Conservation (phyloP, 768 basidiomycete genomes). For the Rhizopogon salebrosus region DNA sequence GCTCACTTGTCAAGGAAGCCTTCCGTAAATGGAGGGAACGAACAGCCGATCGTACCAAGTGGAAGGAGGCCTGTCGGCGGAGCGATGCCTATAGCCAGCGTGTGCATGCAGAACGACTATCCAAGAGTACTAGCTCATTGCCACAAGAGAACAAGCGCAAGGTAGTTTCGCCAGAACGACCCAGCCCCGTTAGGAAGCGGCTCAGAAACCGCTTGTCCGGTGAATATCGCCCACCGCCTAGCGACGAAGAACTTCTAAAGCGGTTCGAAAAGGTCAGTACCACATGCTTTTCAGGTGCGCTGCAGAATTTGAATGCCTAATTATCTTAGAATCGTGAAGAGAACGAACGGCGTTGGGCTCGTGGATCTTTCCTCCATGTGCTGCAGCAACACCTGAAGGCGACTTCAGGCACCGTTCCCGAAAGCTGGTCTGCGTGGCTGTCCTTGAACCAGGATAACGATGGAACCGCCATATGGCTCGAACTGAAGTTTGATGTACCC, state of each 20-base stretch:
- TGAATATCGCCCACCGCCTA: slow-evolving; percentile 48
- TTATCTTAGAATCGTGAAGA: slow-evolving; percentile 60
- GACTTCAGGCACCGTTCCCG: slow-evolving; percentile 24
- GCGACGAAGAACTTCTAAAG: slow-evolving; percentile 60
- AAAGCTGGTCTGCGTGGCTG: slow-evolving; percentile 65
- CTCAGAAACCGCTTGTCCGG: slow-evolving; percentile 29
- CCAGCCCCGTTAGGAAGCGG: slow-evolving; percentile 21
- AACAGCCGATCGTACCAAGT: slow-evolving; percentile 42
- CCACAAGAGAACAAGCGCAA: slow-evolving; percentile 20
- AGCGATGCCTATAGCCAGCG: slow-evolving; percentile 60
- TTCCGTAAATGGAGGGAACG: slow-evolving; percentile 46
- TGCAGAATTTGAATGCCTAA: slow-evolving; percentile 6
- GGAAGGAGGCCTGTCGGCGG: slow-evolving; percentile 55
- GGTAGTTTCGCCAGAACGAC: slow-evolving; percentile 16
- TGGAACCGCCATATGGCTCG: slow-evolving; percentile 76
- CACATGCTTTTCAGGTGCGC: neutral
- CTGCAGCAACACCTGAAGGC: slow-evolving; percentile 33
- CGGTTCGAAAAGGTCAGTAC: slow-evolving; percentile 61
- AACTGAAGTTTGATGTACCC: slow-evolving; percentile 70
- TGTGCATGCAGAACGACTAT: slow-evolving; percentile 30
- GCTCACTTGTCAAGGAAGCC: slow-evolving; percentile 34
- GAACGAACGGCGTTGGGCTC: slow-evolving; percentile 69
- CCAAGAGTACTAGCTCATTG: slow-evolving; percentile 16
- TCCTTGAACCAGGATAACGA: slow-evolving; percentile 70
- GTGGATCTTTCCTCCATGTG: slow-evolving; percentile 55